These are phyloP conservation scores for Coemansia sp. DNA, from an alignment of 371 early-diverging fungal species.

Conservation along the genomic window DNA sequence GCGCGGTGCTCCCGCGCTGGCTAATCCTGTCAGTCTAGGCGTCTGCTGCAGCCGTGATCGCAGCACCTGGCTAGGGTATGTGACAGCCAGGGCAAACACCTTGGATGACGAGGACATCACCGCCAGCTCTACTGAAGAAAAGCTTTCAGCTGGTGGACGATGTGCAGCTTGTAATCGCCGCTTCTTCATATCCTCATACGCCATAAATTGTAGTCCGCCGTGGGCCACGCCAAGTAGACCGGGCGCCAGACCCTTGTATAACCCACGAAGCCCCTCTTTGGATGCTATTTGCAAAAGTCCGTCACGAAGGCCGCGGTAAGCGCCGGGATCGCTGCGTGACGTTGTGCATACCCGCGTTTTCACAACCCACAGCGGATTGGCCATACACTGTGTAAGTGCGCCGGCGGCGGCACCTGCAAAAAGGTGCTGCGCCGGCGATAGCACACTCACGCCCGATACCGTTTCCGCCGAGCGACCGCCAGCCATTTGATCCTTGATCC, in stretches of 20 bases:
- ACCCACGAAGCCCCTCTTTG: conserved; percentile 80
- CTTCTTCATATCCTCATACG: conserved; percentile 92
- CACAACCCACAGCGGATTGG: conserved; percentile 94
- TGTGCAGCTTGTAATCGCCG: conserved; percentile 54
- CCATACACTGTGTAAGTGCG: conserved; percentile 75
- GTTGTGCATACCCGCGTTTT: conserved; percentile 93
- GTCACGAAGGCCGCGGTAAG: conserved; percentile 75
- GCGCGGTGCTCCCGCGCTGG: conserved; percentile 31
- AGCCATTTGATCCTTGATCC: conserved; percentile 74
- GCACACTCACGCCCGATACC: conserved; percentile 55
- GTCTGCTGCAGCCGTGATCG: conserved; percentile 79
- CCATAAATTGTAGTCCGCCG: conserved; percentile 96
- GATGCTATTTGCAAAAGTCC: conserved; percentile 63
- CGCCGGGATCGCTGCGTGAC: conserved; percentile 60
- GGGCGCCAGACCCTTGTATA: conserved; percentile 87
- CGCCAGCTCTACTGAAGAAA: conserved; percentile 66
- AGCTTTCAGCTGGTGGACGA: background rate
- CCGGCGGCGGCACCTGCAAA: conserved; percentile 76
- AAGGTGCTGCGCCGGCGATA: conserved; percentile 71
- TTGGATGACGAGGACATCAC: conserved; percentile 88
- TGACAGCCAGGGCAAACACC: conserved; percentile 78
- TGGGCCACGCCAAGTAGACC: conserved; percentile 90
- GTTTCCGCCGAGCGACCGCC: conserved; percentile 59
- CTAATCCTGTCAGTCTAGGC: conserved; percentile 11
- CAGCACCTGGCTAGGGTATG: conserved; percentile 95